A percentile compares a stretch with the other conserved stretches of the same genome.
These are phyloP conservation scores for Bruguiera parviflora DNA, from an alignment of 345 rosid species.

Conservation along the genomic window DNA sequence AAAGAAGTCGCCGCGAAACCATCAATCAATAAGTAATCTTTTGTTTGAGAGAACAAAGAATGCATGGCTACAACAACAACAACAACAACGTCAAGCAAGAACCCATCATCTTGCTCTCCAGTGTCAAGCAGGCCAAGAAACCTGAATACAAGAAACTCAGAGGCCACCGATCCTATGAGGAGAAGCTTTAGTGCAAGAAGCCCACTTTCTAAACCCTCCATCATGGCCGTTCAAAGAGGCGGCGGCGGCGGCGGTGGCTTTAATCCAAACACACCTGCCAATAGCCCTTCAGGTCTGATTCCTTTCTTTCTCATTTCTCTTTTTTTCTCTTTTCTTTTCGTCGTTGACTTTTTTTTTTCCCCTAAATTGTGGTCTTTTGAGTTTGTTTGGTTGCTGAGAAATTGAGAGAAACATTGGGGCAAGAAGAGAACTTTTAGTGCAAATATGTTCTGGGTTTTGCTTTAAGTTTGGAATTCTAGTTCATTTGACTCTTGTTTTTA, in stretches of 20 bases:
- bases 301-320: neutral
- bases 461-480: neutral
- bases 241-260: conserved; percentile 23
- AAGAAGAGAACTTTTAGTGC: neutral
- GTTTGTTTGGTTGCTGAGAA: neutral
- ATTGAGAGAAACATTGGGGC: neutral
- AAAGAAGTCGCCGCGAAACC: neutral
- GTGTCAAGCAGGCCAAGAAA: conserved; percentile 29
- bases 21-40: neutral
- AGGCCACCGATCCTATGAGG: conserved; percentile 49
- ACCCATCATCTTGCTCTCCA: conserved; percentile 25
- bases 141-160: conserved; percentile 55
- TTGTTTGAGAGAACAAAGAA: neutral
- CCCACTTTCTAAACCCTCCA: conserved; percentile 49
- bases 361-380: neutral
- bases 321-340: neutral
- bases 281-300: conserved; percentile 55
- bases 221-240: conserved; percentile 28
- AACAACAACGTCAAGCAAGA: conserved; percentile 18
- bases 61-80: conserved; percentile 13
- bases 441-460: neutral
- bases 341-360: neutral
- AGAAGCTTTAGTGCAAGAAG: conserved; percentile 61
- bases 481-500: neutral
- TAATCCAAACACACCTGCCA: conserved; percentile 49